Evolutionary conservation across 2,329 filamentous ascomycete species (phyloP).

Genomic region (Sporothrix humicola): DNA sequence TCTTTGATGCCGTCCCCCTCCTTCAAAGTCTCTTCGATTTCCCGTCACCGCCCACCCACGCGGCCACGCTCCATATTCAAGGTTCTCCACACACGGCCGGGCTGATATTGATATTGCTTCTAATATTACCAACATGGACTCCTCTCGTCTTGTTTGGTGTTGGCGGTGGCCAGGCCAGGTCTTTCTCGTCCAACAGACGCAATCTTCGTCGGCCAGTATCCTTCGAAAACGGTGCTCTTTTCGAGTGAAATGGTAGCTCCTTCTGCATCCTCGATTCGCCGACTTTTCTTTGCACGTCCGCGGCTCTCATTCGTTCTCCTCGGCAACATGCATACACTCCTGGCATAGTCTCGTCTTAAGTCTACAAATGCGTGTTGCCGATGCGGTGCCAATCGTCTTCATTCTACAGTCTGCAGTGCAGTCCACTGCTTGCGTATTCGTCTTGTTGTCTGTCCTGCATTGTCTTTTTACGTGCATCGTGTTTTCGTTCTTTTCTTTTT

Average conservation of each 20-base stretch:
- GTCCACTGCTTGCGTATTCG: neutral
- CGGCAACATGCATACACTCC: neutral
- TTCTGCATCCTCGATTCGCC: neutral
- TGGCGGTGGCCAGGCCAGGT: neutral
- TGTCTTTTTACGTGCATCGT: neutral
- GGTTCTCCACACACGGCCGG: constrained; percentile 14
- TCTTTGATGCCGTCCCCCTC: neutral
- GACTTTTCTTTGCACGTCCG: neutral
- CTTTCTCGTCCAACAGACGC: neutral
- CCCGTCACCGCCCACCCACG: neutral
- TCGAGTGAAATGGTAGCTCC: neutral
- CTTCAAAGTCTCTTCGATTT: too few relatives aligned
- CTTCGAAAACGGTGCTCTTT: neutral
- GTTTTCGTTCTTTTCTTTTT: neutral
- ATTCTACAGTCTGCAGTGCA: neutral
- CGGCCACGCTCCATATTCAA: neutral
- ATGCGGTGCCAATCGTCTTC: too few relatives aligned
- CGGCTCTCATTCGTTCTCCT: neutral
- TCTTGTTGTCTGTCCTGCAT: neutral
- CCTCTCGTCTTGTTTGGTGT: neutral
- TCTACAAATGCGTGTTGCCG: neutral
- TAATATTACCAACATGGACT: constrained; percentile 16
- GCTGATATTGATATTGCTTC: constrained; percentile 11
- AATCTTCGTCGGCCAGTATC: neutral
- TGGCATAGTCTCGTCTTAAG: neutral